Evolutionary conservation across 805 yeast genomes (phyloP).

Genomic region (Phaffomyces thermotolerans): DNA sequence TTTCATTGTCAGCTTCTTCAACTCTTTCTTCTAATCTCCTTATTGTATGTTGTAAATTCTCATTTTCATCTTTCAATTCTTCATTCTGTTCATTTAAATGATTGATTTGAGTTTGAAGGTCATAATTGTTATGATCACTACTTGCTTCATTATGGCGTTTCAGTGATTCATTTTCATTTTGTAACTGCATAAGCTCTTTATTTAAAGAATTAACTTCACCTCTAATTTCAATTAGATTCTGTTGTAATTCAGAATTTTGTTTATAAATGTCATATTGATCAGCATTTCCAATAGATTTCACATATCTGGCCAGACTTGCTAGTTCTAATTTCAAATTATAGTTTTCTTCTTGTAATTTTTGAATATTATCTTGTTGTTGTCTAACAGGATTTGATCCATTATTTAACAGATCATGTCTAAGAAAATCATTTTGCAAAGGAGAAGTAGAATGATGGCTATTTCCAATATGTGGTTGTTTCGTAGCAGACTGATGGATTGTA

Average conservation of each 20-base stretch:
- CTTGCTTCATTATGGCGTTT: too few species aligned
- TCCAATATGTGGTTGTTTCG: background rate
- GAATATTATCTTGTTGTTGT: slow-evolving; percentile 24
- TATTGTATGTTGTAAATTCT: background rate
- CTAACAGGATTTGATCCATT: slow-evolving; percentile 25
- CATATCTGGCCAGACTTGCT: slow-evolving; percentile 33
- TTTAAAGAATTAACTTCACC: slow-evolving; percentile 13
- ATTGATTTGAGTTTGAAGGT: background rate
- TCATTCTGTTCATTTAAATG: background rate
- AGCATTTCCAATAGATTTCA: slow-evolving; percentile 31
- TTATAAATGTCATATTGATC: slow-evolving; percentile 31
- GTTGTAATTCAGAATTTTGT: slow-evolving; percentile 30
- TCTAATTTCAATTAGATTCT: slow-evolving; percentile 17
- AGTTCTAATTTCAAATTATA: slow-evolving; percentile 37
- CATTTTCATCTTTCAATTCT: slow-evolving; percentile 1
- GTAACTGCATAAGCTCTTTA: slow-evolving; percentile 3
- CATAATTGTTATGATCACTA: slow-evolving; percentile 3
- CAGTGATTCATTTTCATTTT: slow-evolving; percentile 1
- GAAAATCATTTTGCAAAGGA: slow-evolving; percentile 13
- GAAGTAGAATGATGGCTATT: slow-evolving; percentile 5
- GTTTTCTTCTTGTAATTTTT: slow-evolving; percentile 34
- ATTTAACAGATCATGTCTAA: slow-evolving; percentile 15
- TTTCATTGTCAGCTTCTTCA: slow-evolving; percentile 9
- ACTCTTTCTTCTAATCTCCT: slow-evolving; percentile 2
- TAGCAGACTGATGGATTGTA: slow-evolving; percentile 13